Evolutionary conservation across 1,284 basidiomycete genomes (phyloP).

Genomic region (Cutaneotrichosporon sp.): DNA sequence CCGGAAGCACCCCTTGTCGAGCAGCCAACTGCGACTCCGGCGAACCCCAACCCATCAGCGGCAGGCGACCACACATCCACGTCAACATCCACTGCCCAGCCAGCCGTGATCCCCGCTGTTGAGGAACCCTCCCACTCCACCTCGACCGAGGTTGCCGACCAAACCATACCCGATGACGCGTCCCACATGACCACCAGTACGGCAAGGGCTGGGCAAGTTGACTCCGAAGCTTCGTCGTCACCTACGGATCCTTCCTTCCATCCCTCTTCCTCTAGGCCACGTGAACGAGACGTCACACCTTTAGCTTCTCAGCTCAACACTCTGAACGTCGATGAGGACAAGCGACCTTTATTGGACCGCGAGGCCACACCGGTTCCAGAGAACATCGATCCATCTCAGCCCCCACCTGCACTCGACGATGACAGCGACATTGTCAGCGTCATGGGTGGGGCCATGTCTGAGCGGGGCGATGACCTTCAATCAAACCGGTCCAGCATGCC

Average conservation of each 20-base stretch:
- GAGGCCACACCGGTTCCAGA: slow-evolving; percentile 2
- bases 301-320: neutral
- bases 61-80: no score
- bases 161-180: neutral
- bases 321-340: neutral
- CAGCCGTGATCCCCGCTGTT: no score
- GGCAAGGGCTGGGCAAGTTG: neutral
- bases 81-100: no score
- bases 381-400: neutral
- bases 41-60: no score
- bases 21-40: no score
- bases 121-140: no score
- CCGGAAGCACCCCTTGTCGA: no score
- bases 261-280: neutral
- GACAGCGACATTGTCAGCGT: slow-evolving; percentile 19
- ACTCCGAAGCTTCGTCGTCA: neutral
- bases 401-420: slow-evolving; percentile 12
- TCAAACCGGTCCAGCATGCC: slow-evolving; percentile 15
- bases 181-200: neutral
- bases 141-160: neutral
- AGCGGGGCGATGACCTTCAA: slow-evolving; percentile 3
- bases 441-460: neutral
- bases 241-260: neutral
- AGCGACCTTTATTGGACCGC: neutral
- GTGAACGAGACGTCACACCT: slow-evolving; percentile 1